Evolutionary conservation across 2,329 filamentous ascomycete genomes (phyloP).

Genomic region (Aphanocladium album): DNA sequence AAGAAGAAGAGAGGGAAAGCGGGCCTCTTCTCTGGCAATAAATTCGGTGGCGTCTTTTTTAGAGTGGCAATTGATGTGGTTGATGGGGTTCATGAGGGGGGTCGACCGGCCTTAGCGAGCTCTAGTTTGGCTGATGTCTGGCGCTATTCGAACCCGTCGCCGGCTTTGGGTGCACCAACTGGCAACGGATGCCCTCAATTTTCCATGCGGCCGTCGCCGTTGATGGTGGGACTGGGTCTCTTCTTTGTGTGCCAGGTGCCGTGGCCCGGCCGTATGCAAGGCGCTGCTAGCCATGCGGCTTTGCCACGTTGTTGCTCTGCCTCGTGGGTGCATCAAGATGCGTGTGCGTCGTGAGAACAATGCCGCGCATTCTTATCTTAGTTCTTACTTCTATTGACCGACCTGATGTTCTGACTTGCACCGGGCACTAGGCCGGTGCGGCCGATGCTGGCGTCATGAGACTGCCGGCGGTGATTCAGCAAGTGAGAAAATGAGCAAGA

Average conservation of each 20-base stretch:
- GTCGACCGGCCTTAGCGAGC: neutral
- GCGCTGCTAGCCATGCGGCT: neutral
- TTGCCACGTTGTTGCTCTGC: constrained; percentile 1
- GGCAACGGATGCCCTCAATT: neutral
- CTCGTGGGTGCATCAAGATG: neutral
- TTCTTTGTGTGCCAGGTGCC: neutral
- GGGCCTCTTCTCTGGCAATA: neutral
- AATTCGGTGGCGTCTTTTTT: neutral
- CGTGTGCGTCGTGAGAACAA: neutral
- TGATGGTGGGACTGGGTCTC: neutral
- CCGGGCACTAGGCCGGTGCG: neutral
- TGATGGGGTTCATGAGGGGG: neutral
- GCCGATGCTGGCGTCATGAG: neutral
- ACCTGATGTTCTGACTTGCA: neutral
- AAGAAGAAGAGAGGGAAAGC: neutral
- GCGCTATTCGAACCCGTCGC: too few species aligned
- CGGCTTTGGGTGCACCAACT: neutral
- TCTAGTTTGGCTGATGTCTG: neutral
- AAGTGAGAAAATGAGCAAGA: neutral
- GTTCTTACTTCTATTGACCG: neutral
- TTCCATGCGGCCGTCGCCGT: neutral
- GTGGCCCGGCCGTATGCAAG: neutral
- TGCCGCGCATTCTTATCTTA: neutral
- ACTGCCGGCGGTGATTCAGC: constrained; percentile 4
- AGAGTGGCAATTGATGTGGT: neutral